Evolutionary conservation across 2,329 filamentous ascomycete species (phyloP).

Genomic region (Parastagonospora avenae): DNA sequence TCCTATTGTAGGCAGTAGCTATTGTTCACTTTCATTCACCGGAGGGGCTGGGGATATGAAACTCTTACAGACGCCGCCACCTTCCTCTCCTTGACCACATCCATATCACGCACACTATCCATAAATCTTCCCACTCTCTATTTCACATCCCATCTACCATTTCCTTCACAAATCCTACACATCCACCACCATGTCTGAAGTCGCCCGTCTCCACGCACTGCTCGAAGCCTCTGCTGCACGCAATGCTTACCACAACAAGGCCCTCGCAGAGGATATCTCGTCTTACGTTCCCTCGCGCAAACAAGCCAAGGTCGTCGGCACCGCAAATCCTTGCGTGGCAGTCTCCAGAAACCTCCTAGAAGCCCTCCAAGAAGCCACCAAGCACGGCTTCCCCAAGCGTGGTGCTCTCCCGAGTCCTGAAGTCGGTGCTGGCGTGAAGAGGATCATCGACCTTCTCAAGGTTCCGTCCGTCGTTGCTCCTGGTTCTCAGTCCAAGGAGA

Average conservation of each 20-base stretch:
- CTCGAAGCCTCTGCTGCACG: constrained; percentile 29
- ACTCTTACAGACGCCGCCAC: too few relatives aligned
- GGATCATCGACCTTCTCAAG: constrained; percentile 22
- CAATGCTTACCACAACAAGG: constrained; percentile 27
- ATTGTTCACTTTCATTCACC: constrained; percentile 2
- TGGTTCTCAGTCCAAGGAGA: constrained; percentile 7
- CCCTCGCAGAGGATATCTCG: constrained; percentile 5
- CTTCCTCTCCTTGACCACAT: not conserved
- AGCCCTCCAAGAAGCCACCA: constrained; percentile 19
- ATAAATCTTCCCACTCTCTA: not conserved
- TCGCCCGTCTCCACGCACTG: constrained; percentile 26
- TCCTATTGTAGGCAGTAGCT: constrained; percentile 5
- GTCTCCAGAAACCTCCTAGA: constrained; percentile 20
- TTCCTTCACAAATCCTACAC: not conserved
- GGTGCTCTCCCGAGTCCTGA: constrained; percentile 16
- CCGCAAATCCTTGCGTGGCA: constrained; percentile 3
- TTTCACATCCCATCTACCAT: constrained; percentile 1
- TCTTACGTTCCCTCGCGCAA: constrained; percentile 2
- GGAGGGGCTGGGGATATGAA: too few relatives aligned
- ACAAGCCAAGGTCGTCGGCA: constrained; percentile 4
- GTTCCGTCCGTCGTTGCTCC: constrained; percentile 6
- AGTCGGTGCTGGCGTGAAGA: constrained; percentile 18
- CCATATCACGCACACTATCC: not conserved
- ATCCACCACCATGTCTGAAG: constrained; percentile 26
- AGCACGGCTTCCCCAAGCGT: constrained; percentile 11